Base-by-base conservation (phyloP, 1,284 basidiomycete genomes). In the Stygiomarasmius scandens region DNA sequence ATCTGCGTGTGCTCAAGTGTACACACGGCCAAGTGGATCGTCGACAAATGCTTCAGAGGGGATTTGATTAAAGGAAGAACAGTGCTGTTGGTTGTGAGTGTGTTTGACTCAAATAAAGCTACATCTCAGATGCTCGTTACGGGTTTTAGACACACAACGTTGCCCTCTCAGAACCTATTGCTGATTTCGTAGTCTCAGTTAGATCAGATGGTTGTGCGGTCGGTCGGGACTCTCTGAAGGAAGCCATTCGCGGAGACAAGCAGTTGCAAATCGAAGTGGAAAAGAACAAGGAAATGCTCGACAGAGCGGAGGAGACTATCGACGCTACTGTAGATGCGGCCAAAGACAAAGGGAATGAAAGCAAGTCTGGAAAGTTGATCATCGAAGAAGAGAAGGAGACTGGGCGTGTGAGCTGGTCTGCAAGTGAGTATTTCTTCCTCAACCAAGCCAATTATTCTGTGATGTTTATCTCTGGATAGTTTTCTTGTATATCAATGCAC, bases 21-120 rank as follows among this genome's bases (percentile, higher is more conserved):
- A 3, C 82, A 88, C 58, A 93, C 90, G 0, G 79, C 89, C 0
- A 83, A 83, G 61, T 91, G 84, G 82, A 86, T 93, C 57, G 83
- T 92, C 9, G 84, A 92, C 22, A 83, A 91, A 52, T 88, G 90
- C 63, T 83, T 94, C 70, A 71, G 73, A 45, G 88, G 90, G 2
- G 84, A 88, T 60, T 74, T 93, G 8, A 73, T 93, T 38, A 74
- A 77, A 47, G 86, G 81, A 3, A 79, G 90, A 47, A 93, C 90
- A 0, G 74, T 93, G 41, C 69, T 93, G 19, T 75, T 93, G 8
- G 87, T 91, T 56, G 85, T 86, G 66, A 61, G 84, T 73, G 16
- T n/a, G n/a, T 24, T n/a, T 32, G 11, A 92, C 22, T 75, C 36
- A 27, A 19, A 11, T 29, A 32, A 43, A 11, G 53, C 16, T 44